phyloP scores from a whole-genome alignment of 2,329 filamentous ascomycete species.

The Sporothrix inflata region DNA sequence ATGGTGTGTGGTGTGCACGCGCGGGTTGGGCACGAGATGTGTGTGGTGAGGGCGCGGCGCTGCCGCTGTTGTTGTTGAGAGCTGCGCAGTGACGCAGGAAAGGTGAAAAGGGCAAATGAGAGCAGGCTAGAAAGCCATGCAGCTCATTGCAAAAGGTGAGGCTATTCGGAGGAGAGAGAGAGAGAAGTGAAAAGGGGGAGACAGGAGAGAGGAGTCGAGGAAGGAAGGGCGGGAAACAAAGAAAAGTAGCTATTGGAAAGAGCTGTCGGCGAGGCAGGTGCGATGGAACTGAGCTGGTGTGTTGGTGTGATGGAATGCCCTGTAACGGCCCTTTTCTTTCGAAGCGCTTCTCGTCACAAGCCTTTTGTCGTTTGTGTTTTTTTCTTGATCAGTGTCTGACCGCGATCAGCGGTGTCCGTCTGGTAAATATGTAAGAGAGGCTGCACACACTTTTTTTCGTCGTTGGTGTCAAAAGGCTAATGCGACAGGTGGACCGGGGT shows the following conservation, averaged over 20 bases:
- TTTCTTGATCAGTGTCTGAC: background rate
- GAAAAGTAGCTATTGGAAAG: constrained; percentile 1
- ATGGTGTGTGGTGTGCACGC: background rate
- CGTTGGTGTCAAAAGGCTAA: background rate
- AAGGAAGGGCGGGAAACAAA: constrained; percentile 9
- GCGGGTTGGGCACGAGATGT: background rate
- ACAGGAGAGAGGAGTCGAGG: background rate
- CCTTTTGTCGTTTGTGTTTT: background rate
- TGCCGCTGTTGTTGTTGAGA: background rate
- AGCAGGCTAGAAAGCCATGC: constrained; percentile 6
- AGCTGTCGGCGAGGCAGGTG: background rate
- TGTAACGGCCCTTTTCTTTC: background rate
- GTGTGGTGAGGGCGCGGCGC: constrained; percentile 8
- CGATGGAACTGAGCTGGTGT: background rate
- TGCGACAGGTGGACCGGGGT: constrained; percentile 3
- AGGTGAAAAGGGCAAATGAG: background rate
- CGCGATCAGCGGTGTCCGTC: background rate
- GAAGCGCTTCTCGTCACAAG: background rate
- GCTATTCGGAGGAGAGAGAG: background rate
- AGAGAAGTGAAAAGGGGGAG: background rate
- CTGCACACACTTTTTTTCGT: background rate
- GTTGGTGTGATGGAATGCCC: background rate
- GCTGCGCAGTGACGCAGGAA: background rate
- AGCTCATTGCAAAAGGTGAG: constrained; percentile 15
- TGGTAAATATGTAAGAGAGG: constrained; percentile 5